These are phyloP conservation scores for Starmera dryadoides DNA, from an alignment of 805 yeast genomes.

Conservation along the genomic window DNA sequence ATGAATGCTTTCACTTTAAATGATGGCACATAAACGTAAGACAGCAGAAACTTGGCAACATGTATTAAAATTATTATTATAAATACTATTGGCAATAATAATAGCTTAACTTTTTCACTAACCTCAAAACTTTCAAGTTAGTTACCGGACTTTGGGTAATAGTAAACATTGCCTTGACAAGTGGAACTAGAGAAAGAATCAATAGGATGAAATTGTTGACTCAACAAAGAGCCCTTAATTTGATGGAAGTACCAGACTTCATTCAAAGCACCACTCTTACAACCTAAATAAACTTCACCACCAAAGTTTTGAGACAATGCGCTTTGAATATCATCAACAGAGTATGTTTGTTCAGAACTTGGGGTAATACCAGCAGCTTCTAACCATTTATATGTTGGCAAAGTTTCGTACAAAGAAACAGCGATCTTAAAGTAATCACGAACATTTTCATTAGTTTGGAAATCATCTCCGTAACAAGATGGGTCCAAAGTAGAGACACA, in stretches of 20 bases:
- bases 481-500: conserved; percentile 80
- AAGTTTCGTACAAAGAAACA: conserved; percentile 44
- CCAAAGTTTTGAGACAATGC: conserved; percentile 48
- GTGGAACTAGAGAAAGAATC: conserved; percentile 48
- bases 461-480: conserved; percentile 45
- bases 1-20: too few species aligned
- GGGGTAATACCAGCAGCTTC: conserved; percentile 69
- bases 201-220: conserved; percentile 58
- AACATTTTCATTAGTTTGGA: conserved; percentile 31
- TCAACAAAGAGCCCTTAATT: conserved; percentile 63
- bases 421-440: conserved; percentile 64
- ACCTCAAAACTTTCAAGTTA: conserved; percentile 45
- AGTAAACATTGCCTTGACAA: background rate
- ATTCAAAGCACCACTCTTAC: conserved; percentile 42
- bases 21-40: too few species aligned
- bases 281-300: conserved; percentile 51
- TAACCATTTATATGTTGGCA: conserved; percentile 66
- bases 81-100: too few species aligned
- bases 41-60: too few species aligned
- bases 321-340: conserved; percentile 43
- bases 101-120: conserved; percentile 65
- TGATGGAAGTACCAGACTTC: conserved; percentile 74
- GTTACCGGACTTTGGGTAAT: background rate
- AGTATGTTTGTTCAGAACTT: conserved; percentile 45
- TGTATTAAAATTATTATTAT: too few species aligned